These are phyloP conservation scores for Apophysomyces trapeziformis DNA, from an alignment of 371 early-diverging fungal species.

Conservation along the genomic window DNA sequence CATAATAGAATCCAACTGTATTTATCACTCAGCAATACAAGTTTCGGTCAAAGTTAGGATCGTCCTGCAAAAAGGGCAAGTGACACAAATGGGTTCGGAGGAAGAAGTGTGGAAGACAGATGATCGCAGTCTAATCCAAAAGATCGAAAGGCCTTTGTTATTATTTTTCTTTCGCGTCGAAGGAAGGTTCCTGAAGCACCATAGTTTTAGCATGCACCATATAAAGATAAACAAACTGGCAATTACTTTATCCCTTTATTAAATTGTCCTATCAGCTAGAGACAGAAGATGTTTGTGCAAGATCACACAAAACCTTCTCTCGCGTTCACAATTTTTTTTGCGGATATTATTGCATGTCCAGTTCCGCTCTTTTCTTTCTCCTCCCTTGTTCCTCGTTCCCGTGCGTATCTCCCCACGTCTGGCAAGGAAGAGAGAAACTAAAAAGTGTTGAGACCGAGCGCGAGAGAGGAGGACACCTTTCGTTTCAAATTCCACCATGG, in stretches of 20 bases:
- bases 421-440: not conserved
- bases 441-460: not conserved
- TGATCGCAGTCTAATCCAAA: too few species aligned
- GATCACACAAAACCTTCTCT: constrained; percentile 7
- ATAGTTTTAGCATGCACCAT: not conserved
- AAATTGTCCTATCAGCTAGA: constrained; percentile 4
- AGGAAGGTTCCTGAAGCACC: too few species aligned
- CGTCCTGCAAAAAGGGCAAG: not conserved
- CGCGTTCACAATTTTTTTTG: not conserved
- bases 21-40: too few species aligned
- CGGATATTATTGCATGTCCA: constrained; percentile 6
- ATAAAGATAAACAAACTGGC: constrained; percentile 5
- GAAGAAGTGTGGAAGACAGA: not conserved
- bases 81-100: not conserved
- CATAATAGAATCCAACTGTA: too few species aligned
- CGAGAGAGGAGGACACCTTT: not conserved
- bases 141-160: too few species aligned
- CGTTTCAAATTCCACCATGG: constrained; percentile 10
- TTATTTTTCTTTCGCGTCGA: too few species aligned
- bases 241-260: constrained; percentile 7
- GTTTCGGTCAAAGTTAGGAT: not conserved
- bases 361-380: constrained; percentile 2
- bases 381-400: not conserved
- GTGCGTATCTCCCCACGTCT: not conserved
- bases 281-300: not conserved